Base-by-base conservation (phyloP, 1,284 basidiomycete species). In the Gomphus bonarii region DNA sequence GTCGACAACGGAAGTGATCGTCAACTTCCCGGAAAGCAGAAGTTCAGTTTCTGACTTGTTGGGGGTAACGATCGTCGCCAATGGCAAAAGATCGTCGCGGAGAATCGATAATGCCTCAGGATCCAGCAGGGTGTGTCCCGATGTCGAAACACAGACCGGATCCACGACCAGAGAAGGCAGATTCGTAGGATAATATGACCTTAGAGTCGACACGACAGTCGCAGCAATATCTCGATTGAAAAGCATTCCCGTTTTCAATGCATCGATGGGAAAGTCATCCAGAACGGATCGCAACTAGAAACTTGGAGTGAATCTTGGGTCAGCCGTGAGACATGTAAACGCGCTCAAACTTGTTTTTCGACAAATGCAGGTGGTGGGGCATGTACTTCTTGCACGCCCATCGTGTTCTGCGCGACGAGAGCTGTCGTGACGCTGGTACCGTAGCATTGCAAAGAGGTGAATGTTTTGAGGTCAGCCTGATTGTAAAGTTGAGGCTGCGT, bases 131-230 rank as follows among this genome's bases (percentile, higher is more conserved):
- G 78, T 80, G 63, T 95, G 90, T 1, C 94, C 93, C 0, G 91
- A 94, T 0, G 94, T 97, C 2, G 91, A 93, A 0, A 97, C 89
- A 69, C 88, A 95, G 22, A 98, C 94, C 0, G 95, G 94, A 67
- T 95, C 92, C 61, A 90, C 82, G 28, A 95, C 80, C 16, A 92
- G 70, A 10, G 79, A 78, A 0, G 80, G 81, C 61, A 72, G 69
- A 6, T 7, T 33, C 4, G 47, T 25, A 7, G 57, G 25, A 36
- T 59, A 62, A 30, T 50, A 38, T 1, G 62, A 54, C 55, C 67
- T 74, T 50, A 88, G 72, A 6, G 75, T 71, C 6, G 67, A 61
- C 0, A 75, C 73, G 1, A 84, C 73, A 0, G 74, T 70, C 18
- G 65, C 70, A 5, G 74, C 73, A 42, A 71, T 77, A 2, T 69